Evolutionary conservation across 371 early-diverging fungal genomes (phyloP).

Genomic region (Zychaea mexicana): DNA sequence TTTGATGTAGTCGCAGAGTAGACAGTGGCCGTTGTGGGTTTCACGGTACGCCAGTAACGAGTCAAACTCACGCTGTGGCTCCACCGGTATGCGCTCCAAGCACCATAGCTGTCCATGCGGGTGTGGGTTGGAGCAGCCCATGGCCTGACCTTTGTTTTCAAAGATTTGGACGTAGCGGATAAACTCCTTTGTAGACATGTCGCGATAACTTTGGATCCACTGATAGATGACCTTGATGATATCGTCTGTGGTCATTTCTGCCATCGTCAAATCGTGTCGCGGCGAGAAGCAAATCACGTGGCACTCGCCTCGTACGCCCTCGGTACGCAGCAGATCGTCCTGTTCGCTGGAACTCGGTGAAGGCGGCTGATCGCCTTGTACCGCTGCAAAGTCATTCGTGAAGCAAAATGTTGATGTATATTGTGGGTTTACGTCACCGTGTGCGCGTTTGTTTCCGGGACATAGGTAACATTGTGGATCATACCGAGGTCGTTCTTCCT

Average conservation of each 20-base stretch:
- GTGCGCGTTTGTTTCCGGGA: constrained; percentile 82
- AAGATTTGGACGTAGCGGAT: constrained; percentile 89
- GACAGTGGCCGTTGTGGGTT: constrained; percentile 52
- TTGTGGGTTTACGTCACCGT: constrained; percentile 73
- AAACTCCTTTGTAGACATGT: constrained; percentile 40
- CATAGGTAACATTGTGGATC: constrained; percentile 87
- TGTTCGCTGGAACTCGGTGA: constrained; percentile 37
- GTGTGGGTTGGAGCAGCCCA: constrained; percentile 97
- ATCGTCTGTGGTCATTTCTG: constrained; percentile 73
- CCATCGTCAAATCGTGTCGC: constrained; percentile 85
- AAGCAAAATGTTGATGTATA: constrained; percentile 84
- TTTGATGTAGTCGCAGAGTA: constrained; percentile 81
- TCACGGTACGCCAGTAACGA: constrained; percentile 60
- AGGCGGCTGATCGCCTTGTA: constrained; percentile 53
- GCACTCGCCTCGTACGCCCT: constrained; percentile 81
- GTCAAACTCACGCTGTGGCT: constrained; percentile 70
- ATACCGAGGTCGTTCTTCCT: constrained; percentile 58
- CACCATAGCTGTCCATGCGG: constrained; percentile 95
- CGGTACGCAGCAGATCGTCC: constrained; percentile 59
- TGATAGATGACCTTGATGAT: constrained; percentile 70
- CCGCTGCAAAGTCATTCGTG: constrained; percentile 89
- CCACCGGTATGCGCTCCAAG: constrained; percentile 79
- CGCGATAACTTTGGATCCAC: constrained; percentile 71
- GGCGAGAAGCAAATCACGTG: constrained; percentile 91
- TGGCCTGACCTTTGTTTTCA: constrained; percentile 95